A percentile compares a stretch with the other conserved stretches of the same genome.
phyloP scores from a whole-genome alignment of 352 stramenopile genomes.

The Blastocystis sp. region DNA sequence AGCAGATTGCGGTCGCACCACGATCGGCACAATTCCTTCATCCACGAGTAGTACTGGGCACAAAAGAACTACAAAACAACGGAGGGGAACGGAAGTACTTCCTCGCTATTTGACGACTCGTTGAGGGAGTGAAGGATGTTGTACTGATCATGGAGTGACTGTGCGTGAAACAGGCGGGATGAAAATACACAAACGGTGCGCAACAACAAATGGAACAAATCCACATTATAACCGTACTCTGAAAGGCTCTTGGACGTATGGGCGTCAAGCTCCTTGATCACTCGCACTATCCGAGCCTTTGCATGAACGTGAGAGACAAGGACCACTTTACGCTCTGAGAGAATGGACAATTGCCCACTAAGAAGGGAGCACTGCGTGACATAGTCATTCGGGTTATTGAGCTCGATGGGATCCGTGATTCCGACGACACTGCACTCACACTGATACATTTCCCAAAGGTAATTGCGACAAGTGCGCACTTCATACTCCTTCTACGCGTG shows the following conservation, averaged over 20 bases:
- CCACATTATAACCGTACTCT: not conserved
- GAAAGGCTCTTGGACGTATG: no score
- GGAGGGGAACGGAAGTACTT: not conserved
- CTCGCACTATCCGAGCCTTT: not conserved
- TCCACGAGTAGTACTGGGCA: not conserved
- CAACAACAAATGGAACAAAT: not conserved
- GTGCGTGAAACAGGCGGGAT: no score
- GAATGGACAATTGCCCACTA: not conserved
- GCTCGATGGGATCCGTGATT: not conserved
- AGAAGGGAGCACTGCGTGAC: not conserved
- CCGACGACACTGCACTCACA: not conserved
- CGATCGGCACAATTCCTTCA: not conserved
- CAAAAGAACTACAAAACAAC: not conserved
- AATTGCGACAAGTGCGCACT: not conserved
- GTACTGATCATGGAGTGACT: no score
- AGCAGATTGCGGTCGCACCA: not conserved
- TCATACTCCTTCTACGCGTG: conserved; percentile 37
- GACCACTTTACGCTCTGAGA: not conserved
- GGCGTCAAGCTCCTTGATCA: no score
- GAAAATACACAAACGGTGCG: not conserved
- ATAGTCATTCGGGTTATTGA: not conserved
- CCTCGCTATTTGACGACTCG: not conserved
- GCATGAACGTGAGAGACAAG: not conserved
- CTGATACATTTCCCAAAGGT: not conserved
- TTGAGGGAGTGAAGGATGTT: no score